Evolutionary conservation across 805 yeast genomes (phyloP), one percentile per base, ranked within the genome.

Genomic region (Wilhelminamyces savonicus): DNA sequence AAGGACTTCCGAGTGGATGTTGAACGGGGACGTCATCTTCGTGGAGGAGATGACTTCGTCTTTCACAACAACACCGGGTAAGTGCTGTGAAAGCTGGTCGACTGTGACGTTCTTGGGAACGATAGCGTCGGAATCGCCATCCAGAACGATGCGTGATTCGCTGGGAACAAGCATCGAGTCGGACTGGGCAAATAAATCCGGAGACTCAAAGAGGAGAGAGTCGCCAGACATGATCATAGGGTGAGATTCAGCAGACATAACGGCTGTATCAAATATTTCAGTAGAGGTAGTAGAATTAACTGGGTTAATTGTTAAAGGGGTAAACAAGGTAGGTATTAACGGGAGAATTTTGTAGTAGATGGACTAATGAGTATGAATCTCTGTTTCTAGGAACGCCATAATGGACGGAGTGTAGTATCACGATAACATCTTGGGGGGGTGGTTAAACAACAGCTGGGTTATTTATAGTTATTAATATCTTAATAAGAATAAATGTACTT

Each of bases 1-100:
- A 41, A 74, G 48, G 18, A 73, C 68, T 28, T 69, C 62, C 10
- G 72, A 56, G 45, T 72, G 76, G 44, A 78, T 60, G 39, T 71
- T 67, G 36, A 73, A 52, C 8, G 80, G 78, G 30, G 78, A 61
- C 16, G 49, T 26, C 20, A 43, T 28, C 21, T 31, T 36, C 12
- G 25, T 32, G 23, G n/a, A n/a, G n/a, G n/a, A n/a, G n/a, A n/a
- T n/a, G n/a, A n/a, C n/a, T n/a, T n/a, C n/a, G n/a, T n/a, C n/a
- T n/a, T n/a, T n/a, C 39, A 16, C 30, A 16, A 24, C 31, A 9
- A 32, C 29, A n/a, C 40, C 28, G n/a, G 57, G 57, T 31, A 52
- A 43, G 31, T 47, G 53, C 21, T 52, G 44, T 16, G 50, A 44
- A 35, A 52, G 44, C 37, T 50, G 52, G 29, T 45, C 50, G 13